Evolutionary conservation across 192 early-diverging fungal species (phyloP).

Genomic region (Diversispora epigaea): DNA sequence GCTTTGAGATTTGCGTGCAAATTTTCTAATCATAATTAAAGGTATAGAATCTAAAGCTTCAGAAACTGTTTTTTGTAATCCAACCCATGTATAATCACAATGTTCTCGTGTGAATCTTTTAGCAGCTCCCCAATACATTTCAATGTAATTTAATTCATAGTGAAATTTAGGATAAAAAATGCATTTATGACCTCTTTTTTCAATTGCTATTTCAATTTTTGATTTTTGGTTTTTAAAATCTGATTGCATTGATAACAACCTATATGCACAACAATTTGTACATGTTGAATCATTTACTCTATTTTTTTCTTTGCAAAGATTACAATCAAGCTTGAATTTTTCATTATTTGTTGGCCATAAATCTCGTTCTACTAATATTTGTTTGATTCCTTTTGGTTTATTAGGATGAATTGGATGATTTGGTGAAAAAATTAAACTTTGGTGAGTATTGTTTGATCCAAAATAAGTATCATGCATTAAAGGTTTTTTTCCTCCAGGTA

Average conservation of each 20-base stretch:
- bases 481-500: no score
- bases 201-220: not conserved
- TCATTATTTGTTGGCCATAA: slow-evolving; percentile 5
- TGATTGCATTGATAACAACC: slow-evolving; percentile 33
- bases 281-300: no score
- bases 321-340: slow-evolving; percentile 9
- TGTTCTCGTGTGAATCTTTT: slow-evolving; percentile 23
- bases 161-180: no score
- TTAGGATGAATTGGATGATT: no score
- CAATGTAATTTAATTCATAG: slow-evolving; percentile 31
- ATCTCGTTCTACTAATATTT: slow-evolving; percentile 10
- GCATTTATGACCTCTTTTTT: no score
- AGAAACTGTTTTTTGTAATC: slow-evolving; percentile 31
- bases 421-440: no score
- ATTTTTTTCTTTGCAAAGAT: no score
- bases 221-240: slow-evolving; percentile 35
- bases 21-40: no score
- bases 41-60: slow-evolving; percentile 30
- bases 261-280: not conserved
- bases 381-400: slow-evolving; percentile 7
- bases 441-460: no score
- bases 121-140: slow-evolving; percentile 37
- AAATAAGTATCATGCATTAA: no score
- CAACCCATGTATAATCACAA: slow-evolving; percentile 35
- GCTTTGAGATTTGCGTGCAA: no score